Base-by-base conservation (phyloP, 1,284 basidiomycete genomes). In the Pseudozyma tsukubaensis region DNA sequence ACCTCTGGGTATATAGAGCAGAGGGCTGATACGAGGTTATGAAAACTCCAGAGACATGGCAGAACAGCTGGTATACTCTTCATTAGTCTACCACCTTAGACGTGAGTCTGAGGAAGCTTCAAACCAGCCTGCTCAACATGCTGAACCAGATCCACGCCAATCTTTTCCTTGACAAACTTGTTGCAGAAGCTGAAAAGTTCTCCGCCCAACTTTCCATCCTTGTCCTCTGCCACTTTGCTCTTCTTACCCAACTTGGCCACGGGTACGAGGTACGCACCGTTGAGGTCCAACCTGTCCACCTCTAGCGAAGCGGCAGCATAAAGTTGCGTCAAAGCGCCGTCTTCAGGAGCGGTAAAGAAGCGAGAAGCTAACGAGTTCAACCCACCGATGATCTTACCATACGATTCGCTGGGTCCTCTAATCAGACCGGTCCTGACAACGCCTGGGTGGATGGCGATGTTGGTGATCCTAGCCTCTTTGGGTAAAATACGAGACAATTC, bases 291-390 rank as follows among this genome's bases (percentile, higher is more conserved):
- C 9, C 57, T 39, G 62, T 81, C 80, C 12, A 85, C 77, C 43
- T 84, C 82, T 32, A 72, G 67, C 29, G 78, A 80, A 14, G 79
- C 75, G 10, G 78, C 78, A 3, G 82, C 83, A 58, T 82, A 85
- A 3, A 83, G 69, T 60, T 79, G 79, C 2, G 80, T 85, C 45
- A 76, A 60, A 10, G 83, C 83, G 21, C 84, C 84, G 3, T 81
- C 76, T 16, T 72, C 53, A 0, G 76, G 54, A 16, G 67, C 51
- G 53, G 77, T 77, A 29, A 79, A 37, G 32, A 76, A 56, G 10
- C 72, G 71, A 4, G 60, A 61, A 3, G 50, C 51, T 1, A 79
- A 11, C 12, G 48, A 49, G 56, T 50, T 55, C 34, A 66, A 6
- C 12, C 34, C 21, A 18, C 48, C 45, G n/a, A 74, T 2, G 10